phyloP scores from a whole-genome alignment of 2,329 filamentous ascomycete species.

The Exophiala spinifera region DNA sequence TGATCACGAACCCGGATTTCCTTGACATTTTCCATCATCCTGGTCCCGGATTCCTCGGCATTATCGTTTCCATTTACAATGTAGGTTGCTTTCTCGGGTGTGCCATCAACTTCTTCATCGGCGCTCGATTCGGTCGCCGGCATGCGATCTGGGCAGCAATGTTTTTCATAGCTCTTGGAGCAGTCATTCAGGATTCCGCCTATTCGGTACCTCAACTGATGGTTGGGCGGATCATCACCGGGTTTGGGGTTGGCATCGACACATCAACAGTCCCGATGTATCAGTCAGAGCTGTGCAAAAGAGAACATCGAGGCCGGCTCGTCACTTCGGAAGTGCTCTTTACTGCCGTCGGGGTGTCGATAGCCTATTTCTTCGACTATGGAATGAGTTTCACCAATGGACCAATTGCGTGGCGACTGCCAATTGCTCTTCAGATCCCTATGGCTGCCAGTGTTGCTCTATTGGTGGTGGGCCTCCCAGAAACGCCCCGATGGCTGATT shows the following conservation, averaged over 20 bases:
- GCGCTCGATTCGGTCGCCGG: slow-evolving; percentile 35
- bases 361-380: slow-evolving; percentile 42
- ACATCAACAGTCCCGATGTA: slow-evolving; percentile 39
- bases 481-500: slow-evolving; percentile 40
- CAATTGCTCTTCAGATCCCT: slow-evolving; percentile 34
- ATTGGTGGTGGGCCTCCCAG: slow-evolving; percentile 40
- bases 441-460: slow-evolving; percentile 28
- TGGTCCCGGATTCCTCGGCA: slow-evolving; percentile 10
- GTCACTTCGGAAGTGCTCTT: slow-evolving; percentile 44
- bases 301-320: slow-evolving; percentile 42
- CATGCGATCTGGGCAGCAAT: slow-evolving; percentile 37
- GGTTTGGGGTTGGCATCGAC: slow-evolving; percentile 50
- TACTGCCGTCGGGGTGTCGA: slow-evolving; percentile 39
- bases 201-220: slow-evolving; percentile 36
- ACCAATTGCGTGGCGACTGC: slow-evolving; percentile 33
- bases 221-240: slow-evolving; percentile 49
- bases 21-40: slow-evolving; percentile 29
- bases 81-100: slow-evolving; percentile 31
- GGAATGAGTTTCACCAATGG: slow-evolving; percentile 42
- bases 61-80: slow-evolving; percentile 28
- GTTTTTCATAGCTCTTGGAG: slow-evolving; percentile 35
- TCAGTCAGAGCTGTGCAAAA: slow-evolving; percentile 41
- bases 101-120: slow-evolving; percentile 34
- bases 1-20: slow-evolving; percentile 32
- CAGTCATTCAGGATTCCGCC: slow-evolving; percentile 36